phyloP scores from a whole-genome alignment of 2,329 filamentous ascomycete species.

The Sporothrix sp. region DNA sequence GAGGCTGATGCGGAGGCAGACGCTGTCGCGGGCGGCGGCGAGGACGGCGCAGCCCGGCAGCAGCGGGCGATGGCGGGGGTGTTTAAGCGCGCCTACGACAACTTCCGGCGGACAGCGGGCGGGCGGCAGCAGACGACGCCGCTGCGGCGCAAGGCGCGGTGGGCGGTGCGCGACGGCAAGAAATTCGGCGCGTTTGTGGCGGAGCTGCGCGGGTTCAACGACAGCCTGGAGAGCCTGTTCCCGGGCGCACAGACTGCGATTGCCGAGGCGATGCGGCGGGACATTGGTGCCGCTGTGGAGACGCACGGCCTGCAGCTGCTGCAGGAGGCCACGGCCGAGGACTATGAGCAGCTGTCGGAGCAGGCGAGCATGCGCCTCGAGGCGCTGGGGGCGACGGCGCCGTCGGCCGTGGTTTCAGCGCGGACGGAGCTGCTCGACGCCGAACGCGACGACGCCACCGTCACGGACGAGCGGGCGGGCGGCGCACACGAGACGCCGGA shows the following conservation, averaged over 20 bases:
- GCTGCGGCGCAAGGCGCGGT: not conserved
- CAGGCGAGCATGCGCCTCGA: not conserved
- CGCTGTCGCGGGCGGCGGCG: not conserved
- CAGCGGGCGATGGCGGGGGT: not conserved
- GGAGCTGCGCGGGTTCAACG: not conserved
- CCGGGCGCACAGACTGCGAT: not conserved
- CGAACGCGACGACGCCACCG: not conserved
- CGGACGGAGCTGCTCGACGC: not conserved
- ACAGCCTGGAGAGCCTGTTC: not conserved
- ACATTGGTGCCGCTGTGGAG: not conserved
- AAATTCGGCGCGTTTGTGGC: not conserved
- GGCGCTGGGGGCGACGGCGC: not conserved
- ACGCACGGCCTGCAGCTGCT: not conserved
- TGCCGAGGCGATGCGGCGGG: not conserved
- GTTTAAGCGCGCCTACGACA: not conserved
- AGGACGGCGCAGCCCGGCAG: not conserved
- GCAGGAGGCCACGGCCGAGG: not conserved
- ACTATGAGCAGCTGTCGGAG: not conserved
- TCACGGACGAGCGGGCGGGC: no score
- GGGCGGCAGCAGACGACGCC: not conserved
- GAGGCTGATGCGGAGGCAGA: no score
- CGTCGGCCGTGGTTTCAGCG: no score
- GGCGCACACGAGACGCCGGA: no score
- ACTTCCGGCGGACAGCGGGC: not conserved
- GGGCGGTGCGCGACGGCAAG: not conserved